phyloP scores from a whole-genome alignment of 331 rosid species.

The Pyracantha coccinea region DNA sequence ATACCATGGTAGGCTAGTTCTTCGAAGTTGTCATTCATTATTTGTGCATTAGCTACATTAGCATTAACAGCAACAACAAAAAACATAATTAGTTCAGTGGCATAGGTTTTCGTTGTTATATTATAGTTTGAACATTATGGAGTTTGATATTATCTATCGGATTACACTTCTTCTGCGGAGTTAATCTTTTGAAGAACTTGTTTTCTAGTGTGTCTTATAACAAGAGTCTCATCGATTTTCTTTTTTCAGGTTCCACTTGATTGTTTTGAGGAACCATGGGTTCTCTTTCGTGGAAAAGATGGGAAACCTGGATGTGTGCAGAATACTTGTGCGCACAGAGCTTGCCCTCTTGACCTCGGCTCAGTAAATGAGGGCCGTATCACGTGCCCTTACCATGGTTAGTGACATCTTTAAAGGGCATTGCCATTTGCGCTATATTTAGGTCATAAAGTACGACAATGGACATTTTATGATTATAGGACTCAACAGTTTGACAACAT shows the following conservation, averaged over 20 bases:
- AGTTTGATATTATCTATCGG: not conserved
- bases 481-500: constrained; percentile 4
- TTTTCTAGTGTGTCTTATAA: constrained; percentile 10
- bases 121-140: not conserved
- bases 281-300: constrained; percentile 87
- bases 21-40: not conserved
- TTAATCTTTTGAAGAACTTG: not conserved
- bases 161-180: not conserved
- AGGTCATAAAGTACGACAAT: not conserved
- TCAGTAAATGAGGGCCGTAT: constrained; percentile 89
- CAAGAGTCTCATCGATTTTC: constrained; percentile 8
- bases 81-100: not conserved
- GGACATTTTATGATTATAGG: not conserved
- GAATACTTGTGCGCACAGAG: constrained; percentile 98
- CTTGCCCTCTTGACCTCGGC: constrained; percentile 95
- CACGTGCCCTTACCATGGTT: constrained; percentile 94
- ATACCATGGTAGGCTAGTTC: constrained; percentile 65
- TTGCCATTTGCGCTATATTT: not conserved
- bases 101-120: not conserved
- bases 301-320: constrained; percentile 90
- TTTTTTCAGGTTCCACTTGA: constrained; percentile 78
- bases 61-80: not conserved
- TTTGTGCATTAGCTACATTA: not conserved
- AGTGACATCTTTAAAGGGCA: constrained; percentile 8
- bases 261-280: constrained; percentile 94